phyloP scores from a whole-genome alignment of 768 basidiomycete genomes.

The Pulveroboletus frians region DNA sequence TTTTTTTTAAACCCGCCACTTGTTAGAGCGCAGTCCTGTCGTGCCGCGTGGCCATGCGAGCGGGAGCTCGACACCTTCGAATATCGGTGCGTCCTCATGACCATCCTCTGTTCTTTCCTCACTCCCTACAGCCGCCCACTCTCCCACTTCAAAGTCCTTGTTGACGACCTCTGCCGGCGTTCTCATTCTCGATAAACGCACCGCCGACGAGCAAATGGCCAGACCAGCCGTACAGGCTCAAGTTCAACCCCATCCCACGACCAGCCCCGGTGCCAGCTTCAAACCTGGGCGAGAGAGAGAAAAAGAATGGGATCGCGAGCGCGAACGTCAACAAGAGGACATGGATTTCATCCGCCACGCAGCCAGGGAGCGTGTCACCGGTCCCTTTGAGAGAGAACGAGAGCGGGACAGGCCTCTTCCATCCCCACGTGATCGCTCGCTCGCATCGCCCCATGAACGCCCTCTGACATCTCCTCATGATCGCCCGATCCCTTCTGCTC shows the following conservation, averaged over 20 bases:
- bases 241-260: constrained; percentile 19
- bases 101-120: background rate
- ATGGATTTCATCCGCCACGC: constrained; percentile 24
- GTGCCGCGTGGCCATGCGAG: constrained; percentile 24
- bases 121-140: constrained; percentile 23
- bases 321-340: constrained; percentile 27
- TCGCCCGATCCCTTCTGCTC: constrained; percentile 19
- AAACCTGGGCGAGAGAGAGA: constrained; percentile 25
- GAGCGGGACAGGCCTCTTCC: constrained; percentile 21
- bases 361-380: constrained; percentile 23
- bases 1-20: background rate
- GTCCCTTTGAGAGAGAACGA: constrained; percentile 26
- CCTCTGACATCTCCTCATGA: constrained; percentile 19
- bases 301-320: constrained; percentile 27
- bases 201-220: constrained; percentile 27
- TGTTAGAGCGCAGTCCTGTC: constrained; percentile 27
- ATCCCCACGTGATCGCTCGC: constrained; percentile 23
- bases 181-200: constrained; percentile 30
- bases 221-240: constrained; percentile 18
- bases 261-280: constrained; percentile 20
- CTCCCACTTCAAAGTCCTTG: constrained; percentile 24
- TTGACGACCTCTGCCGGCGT: constrained; percentile 22
- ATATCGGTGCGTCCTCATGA: constrained; percentile 16
- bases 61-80: constrained; percentile 23
- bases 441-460: constrained; percentile 24